phyloP scores from a whole-genome alignment of 495 filamentous ascomycete species.

The Trichoderma reesei region DNA sequence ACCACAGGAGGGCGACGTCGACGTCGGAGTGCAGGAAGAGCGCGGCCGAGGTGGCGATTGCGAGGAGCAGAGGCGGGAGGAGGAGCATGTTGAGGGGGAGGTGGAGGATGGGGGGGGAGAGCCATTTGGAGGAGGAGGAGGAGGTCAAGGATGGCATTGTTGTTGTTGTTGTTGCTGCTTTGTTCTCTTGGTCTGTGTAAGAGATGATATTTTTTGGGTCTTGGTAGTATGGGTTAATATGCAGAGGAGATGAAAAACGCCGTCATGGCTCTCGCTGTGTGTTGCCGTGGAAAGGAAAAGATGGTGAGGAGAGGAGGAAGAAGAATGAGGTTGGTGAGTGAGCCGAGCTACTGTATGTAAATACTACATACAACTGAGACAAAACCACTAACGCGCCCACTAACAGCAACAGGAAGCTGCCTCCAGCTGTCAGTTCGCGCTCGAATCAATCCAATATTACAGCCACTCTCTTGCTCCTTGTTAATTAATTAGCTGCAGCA shows the following conservation, averaged over 20 bases:
- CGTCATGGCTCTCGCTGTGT: neutral
- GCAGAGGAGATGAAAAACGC: no score
- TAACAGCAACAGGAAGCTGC: neutral
- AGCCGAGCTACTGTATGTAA: neutral
- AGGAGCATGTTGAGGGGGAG: constrained; percentile 22
- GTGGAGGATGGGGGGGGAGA: constrained; percentile 18
- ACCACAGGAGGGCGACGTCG: constrained; percentile 31
- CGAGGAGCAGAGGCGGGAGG: constrained; percentile 23
- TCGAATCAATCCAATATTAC: no score
- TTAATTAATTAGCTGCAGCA: no score
- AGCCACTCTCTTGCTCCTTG: no score
- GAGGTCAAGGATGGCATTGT: neutral
- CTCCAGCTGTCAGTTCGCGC: no score
- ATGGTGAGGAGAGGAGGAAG: neutral
- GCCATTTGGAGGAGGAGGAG: neutral
- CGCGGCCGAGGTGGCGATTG: constrained; percentile 19
- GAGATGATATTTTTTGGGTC: neutral
- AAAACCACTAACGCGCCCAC: neutral
- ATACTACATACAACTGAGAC: neutral
- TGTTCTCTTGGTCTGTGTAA: neutral
- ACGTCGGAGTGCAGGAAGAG: constrained; percentile 26
- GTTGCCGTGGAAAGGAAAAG: neutral
- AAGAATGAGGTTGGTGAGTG: neutral
- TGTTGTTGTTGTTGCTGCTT: neutral
- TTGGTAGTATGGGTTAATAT: neutral